Conservation (phyloP, 768 basidiomycete genomes). For the Termitomyces sp. region DNA sequence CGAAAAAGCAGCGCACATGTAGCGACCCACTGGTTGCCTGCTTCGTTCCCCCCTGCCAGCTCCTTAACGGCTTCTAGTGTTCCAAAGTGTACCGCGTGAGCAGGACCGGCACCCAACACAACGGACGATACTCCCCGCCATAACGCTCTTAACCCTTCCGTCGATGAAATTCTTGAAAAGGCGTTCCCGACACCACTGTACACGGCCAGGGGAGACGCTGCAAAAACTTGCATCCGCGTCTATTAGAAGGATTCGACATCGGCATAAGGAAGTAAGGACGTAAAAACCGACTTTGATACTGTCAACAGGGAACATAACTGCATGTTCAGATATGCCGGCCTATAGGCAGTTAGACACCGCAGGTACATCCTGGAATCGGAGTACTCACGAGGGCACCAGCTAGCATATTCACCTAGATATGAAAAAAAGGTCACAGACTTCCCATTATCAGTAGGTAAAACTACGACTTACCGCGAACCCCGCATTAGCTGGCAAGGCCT, state of each 20-base stretch:
- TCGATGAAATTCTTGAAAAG: conserved; percentile 86
- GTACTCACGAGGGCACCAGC: conserved; percentile 88
- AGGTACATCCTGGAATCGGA: background rate
- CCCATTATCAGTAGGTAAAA: conserved; percentile 8
- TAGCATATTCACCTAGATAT: conserved; percentile 83
- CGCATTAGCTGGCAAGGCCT: conserved; percentile 61
- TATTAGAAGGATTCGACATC: conserved; percentile 23
- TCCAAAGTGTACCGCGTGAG: conserved; percentile 97
- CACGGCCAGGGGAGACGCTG: conserved; percentile 76
- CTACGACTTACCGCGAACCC: conserved; percentile 61
- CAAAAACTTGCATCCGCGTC: conserved; percentile 99
- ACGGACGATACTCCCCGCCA: conserved; percentile 98
- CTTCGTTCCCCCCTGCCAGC: conserved; percentile 78
- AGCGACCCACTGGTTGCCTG: conserved; percentile 78
- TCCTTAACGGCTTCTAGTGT: conserved; percentile 95
- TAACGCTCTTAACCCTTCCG: conserved; percentile 84
- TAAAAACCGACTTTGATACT: conserved; percentile 82
- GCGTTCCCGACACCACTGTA: conserved; percentile 91
- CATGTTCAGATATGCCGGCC: conserved; percentile 99
- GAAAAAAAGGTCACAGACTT: background rate
- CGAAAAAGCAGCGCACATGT: conserved; percentile 58
- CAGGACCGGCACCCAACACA: conserved; percentile 94
- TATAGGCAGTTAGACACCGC: conserved; percentile 23
- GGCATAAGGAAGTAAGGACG: background rate
- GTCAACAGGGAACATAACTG: conserved; percentile 97